Base-by-base conservation (phyloP, 441 rosid genomes). In the Mallotus repandus region DNA sequence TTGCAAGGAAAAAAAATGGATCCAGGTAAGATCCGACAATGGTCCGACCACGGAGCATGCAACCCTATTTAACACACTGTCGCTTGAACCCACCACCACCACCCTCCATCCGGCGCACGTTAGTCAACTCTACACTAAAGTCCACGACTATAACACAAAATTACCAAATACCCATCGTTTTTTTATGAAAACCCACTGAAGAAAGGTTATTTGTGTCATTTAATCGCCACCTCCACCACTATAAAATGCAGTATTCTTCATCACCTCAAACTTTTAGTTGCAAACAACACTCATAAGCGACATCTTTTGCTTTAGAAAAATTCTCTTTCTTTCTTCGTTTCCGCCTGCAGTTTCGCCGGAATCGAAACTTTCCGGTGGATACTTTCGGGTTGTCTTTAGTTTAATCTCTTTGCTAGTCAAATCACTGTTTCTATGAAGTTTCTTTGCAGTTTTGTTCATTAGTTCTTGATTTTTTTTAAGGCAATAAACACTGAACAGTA, bases 1-100 rank as follows among this genome's bases (percentile, higher is more conserved):
- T 5, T 45, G 49, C 9, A 45, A 9, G 11, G 49, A 9, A 45
- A 45, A 10, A 45, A 45, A 45, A 45, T 7, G 49, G 49, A 45
- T 10, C 46, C 46, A 43, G 74, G 68, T 32, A 72, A 43, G 80
- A 83, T 82, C 89, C 84, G 83, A 82, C 90, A 76, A 5, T 73
- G 22, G 65, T 68, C 81, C 86, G 83, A 85, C 88, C 81, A 58
- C 61, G 35, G 78, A 61, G 86, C 79, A 79, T 84, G 89, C 67
- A 66, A 56, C 67, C 72, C 70, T 64, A 48, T 76, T 70, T 52
- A 79, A 80, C 84, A 71, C 84, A 53, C 79, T 71, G 81, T 75
- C 83, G 58, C 65, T 18, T 21, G 18, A 21, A 5, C 21, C 69
- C 41, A 14, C 19, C 16, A 32, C 19, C 7, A 15, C 21, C 43